Evolutionary conservation across 176 grass and related monocot species (phyloP), one percentile per base, ranked within the genome.

Genomic region (Triticum dicoccoides): DNA sequence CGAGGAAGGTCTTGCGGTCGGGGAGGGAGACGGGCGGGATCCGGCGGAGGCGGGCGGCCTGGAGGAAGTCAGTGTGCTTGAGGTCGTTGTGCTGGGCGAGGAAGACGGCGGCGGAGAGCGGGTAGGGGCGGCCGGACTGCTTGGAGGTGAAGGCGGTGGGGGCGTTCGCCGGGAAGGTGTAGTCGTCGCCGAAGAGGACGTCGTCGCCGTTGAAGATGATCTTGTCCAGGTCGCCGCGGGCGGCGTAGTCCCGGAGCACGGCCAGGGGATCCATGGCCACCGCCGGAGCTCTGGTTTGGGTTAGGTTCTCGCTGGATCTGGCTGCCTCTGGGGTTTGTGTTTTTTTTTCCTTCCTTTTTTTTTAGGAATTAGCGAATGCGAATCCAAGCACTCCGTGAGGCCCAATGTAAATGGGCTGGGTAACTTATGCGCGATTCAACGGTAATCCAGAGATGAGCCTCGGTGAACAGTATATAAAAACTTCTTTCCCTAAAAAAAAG

Each of bases 31-130:
- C 86, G 9, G 97, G 80, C 25, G 91, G 92, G 90, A 98, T 85
- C 75, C 92, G 97, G 82, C 84, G 86, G 21, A 90, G 88, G 33
- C 93, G 86, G 13, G 93, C 89, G 41, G 96, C 91, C 81, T 98
- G 96, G 69, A 98, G 89, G 84, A 94, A 95, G 61, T 98, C 96
- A 21, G 93, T 98, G 90, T 98, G 93, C 83, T 95, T 94, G 78
- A 98, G 83, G 79, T 92, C 80, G 84, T 92, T 89, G 79, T 98
- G 91, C 72, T 91, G 93, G 41, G 91, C 87, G 78, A 98, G 94
- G 93, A 98, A 96, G 88, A 96, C 81, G 37, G 94, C 93, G 75
- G 93, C 77, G 78, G 91, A 92, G 61, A 95, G 96, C 1, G 91
- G 61, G 84, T 96, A 98, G 88, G 91, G 84, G 27, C 92, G 90